Evolutionary conservation across 495 filamentous ascomycete genomes (phyloP).

Genomic region (Achaetomiella virescens): DNA sequence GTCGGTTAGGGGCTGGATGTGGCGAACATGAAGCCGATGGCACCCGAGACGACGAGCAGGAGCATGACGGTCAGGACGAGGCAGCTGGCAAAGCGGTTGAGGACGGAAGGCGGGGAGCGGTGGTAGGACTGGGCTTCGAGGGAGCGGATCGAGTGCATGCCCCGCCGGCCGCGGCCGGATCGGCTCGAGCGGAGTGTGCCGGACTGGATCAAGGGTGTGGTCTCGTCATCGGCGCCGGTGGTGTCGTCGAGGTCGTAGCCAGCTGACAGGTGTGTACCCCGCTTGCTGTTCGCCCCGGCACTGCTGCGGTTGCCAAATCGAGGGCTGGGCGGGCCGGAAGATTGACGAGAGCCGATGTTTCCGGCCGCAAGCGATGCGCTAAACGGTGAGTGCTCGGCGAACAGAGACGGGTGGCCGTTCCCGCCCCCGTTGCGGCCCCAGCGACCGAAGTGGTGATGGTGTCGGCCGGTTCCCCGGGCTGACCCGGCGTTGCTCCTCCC

Average conservation of each 20-base stretch:
- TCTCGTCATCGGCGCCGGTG: slow-evolving; percentile 79
- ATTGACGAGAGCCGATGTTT: slow-evolving; percentile 45
- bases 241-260: slow-evolving; percentile 52
- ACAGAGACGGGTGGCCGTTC: slow-evolving; percentile 63
- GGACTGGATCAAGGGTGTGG: slow-evolving; percentile 65
- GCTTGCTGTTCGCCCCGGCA: slow-evolving; percentile 21
- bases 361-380: slow-evolving; percentile 30
- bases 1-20: slow-evolving; percentile 79
- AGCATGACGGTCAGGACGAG: slow-evolving; percentile 68
- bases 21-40: slow-evolving; percentile 79
- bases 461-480: slow-evolving; percentile 57
- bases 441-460: slow-evolving; percentile 67
- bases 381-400: slow-evolving; percentile 72
- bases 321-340: slow-evolving; percentile 57
- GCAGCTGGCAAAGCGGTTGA: slow-evolving; percentile 74
- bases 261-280: slow-evolving; percentile 27
- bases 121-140: slow-evolving; percentile 68
- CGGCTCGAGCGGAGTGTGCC: slow-evolving; percentile 50
- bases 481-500: slow-evolving; percentile 55
- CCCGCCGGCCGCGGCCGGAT: slow-evolving; percentile 53
- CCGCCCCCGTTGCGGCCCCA: slow-evolving; percentile 50
- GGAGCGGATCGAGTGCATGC: slow-evolving; percentile 55
- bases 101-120: slow-evolving; percentile 51
- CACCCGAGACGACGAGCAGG: slow-evolving; percentile 67
- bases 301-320: slow-evolving; percentile 28